Conservation (phyloP, 2,329 filamentous ascomycete species). For the Aspergillus sp. region DNA sequence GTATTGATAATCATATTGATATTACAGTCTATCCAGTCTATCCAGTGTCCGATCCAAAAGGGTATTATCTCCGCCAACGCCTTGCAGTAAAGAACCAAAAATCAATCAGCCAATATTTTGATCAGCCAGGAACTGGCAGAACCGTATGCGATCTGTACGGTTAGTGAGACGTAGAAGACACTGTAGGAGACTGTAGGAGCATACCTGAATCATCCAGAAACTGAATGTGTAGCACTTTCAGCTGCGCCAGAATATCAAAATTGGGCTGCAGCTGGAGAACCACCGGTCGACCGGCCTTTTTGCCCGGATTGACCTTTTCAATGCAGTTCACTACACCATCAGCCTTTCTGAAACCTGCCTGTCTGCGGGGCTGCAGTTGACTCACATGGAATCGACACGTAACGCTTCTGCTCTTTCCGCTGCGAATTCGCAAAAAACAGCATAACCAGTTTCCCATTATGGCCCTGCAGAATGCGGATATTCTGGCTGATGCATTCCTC, state of each 20-base stretch:
- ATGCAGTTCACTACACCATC: constrained; percentile 29
- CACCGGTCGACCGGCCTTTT: constrained; percentile 34
- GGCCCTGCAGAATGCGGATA: constrained; percentile 32
- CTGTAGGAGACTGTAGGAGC: constrained; percentile 2
- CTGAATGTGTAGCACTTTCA: constrained; percentile 32
- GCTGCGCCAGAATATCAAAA: constrained; percentile 36
- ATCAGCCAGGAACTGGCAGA: constrained; percentile 25
- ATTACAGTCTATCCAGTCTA: too few relatives aligned
- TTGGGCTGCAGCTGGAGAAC: constrained; percentile 34
- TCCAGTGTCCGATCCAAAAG: neutral
- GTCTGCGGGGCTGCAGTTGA: too few relatives aligned
- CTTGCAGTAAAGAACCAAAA: neutral
- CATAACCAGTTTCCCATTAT: constrained; percentile 31
- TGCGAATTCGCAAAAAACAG: constrained; percentile 41
- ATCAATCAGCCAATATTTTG: neutral
- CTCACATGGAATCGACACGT: constrained; percentile 36
- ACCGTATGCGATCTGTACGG: constrained; percentile 23
- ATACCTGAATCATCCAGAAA: constrained; percentile 38
- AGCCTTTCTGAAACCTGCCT: constrained; percentile 8
- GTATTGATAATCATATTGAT: too few relatives aligned
- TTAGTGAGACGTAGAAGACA: neutral
- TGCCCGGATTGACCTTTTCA: constrained; percentile 31
- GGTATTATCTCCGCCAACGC: neutral
- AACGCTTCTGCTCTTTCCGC: constrained; percentile 35
- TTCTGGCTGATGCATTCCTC: constrained; percentile 44